phyloP scores from a whole-genome alignment of 148 eudicot genomes.

The Rhododendron henanense region DNA sequence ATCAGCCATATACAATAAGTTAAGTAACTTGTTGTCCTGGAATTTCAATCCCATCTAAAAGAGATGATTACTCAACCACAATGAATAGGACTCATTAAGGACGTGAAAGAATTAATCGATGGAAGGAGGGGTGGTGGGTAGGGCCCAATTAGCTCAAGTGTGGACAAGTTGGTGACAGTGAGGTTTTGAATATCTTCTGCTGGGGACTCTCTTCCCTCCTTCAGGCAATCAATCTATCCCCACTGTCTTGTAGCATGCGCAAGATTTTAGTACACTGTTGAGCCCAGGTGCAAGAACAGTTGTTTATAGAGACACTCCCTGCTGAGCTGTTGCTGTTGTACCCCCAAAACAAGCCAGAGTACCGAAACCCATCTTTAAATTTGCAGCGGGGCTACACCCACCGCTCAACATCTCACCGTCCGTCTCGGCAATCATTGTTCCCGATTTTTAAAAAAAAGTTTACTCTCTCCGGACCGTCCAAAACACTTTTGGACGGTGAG shows the following conservation, averaged over 20 bases:
- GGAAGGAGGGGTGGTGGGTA: neutral
- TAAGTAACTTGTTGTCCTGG: neutral
- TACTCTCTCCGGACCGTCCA: too few relatives aligned
- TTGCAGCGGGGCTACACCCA: too few relatives aligned
- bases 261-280: neutral
- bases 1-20: neutral
- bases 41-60: neutral
- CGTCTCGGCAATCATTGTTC: too few relatives aligned
- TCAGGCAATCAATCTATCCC: neutral
- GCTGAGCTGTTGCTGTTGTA: neutral
- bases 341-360: neutral
- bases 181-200: neutral
- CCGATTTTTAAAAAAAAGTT: too few relatives aligned
- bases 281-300: neutral
- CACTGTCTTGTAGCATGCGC: constrained; percentile 6
- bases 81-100: neutral
- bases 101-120: neutral
- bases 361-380: too few relatives aligned
- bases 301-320: neutral
- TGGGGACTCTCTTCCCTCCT: neutral
- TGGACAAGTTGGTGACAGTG: constrained; percentile 7
- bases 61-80: neutral
- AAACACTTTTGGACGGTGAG: too few relatives aligned
- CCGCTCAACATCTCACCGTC: too few relatives aligned
- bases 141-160: constrained; percentile 3